Conservation (phyloP, 352 stramenopile species). For the Pseudoperonospora humuli region DNA sequence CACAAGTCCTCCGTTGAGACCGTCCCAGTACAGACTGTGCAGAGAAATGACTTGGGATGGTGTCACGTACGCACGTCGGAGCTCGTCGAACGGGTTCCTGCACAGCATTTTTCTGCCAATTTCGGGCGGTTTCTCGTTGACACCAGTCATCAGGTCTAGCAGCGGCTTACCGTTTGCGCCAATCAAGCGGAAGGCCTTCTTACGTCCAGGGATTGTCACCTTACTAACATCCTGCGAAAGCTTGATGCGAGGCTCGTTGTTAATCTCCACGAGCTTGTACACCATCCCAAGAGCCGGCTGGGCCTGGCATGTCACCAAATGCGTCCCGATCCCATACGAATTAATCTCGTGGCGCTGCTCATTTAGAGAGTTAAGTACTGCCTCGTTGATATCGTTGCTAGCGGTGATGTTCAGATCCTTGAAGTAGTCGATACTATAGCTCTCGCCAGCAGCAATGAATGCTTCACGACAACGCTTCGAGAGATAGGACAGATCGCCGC, state of each 20-base stretch:
- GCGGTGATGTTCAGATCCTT: slow-evolving; percentile 90
- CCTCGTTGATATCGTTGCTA: slow-evolving; percentile 99
- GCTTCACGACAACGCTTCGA: slow-evolving; percentile 78
- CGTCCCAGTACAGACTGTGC: slow-evolving; percentile 89
- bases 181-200: slow-evolving; percentile 88
- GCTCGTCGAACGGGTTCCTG: slow-evolving; percentile 93
- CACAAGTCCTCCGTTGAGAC: slow-evolving; percentile 64
- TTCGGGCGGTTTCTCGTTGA: slow-evolving; percentile 70
- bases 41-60: slow-evolving; percentile 86
- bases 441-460: slow-evolving; percentile 45
- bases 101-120: slow-evolving; percentile 88
- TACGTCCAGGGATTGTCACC: slow-evolving; percentile 88
- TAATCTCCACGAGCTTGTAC: slow-evolving; percentile 99
- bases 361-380: slow-evolving; percentile 91
- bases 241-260: slow-evolving; percentile 95
- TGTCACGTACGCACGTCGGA: slow-evolving; percentile 92
- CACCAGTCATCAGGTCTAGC: slow-evolving; percentile 87
- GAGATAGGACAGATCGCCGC: slow-evolving; percentile 96
- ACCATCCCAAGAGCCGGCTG: slow-evolving; percentile 98
- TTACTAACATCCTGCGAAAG: slow-evolving; percentile 96
- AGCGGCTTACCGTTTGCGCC: slow-evolving; percentile 82
- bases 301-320: slow-evolving; percentile 96
- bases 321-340: slow-evolving; percentile 92
- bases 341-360: slow-evolving; percentile 94
- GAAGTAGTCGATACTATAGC: slow-evolving; percentile 70